Base-by-base conservation (phyloP, 768 basidiomycete genomes). In the Scleroderma citrinum region DNA sequence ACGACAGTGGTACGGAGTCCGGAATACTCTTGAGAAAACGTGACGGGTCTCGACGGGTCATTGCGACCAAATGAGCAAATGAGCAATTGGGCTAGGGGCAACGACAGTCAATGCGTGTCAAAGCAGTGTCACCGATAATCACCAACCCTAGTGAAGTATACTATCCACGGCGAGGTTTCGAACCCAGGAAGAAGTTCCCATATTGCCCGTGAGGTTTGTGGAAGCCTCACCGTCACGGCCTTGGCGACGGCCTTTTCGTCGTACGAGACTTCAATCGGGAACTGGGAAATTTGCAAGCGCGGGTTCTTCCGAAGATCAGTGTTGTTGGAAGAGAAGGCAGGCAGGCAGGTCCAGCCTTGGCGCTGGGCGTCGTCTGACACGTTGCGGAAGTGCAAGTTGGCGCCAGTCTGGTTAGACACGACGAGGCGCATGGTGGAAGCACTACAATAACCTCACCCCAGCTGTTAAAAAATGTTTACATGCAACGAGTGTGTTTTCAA, bases 1-100 rank as follows among this genome's bases (percentile, higher is more conserved):
- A 83, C 8, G 87, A 89, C 24, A 95, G 67, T 7, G 83, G 76
- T 0, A 78, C 68, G 2, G 68, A 60, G 63, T 92, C 84, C 2
- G 90, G 84, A 41, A 95, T 70, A 29, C 77, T 66, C 11, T 76
- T 69, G 46, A 82, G 60, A 56, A 78, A 92, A 2, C 78, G 75
- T 5, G 76, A 69, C 46, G 82, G 60, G 47, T 80, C 70, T 49
- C 90, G 73, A 38, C 68, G 72, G n/a, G 79, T 77, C 29, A 92
- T 61, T 19, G 91, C 71, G 5, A 81, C 56, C 14, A 92, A 54
- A 48, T 66, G 69, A 47, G 73, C 68, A 41, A 73, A 71, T 40
- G 67, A 70, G 46, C 66, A 67, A 8, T 74, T 69, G 7, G 76
- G 56, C 83, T 85, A 51, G n/a, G 46, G 13, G 6, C 48, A 30